Evolutionary conservation across 176 grass and related monocot species (phyloP), one percentile per base, ranked within the genome.

Genomic region (Avena atlantica): DNA sequence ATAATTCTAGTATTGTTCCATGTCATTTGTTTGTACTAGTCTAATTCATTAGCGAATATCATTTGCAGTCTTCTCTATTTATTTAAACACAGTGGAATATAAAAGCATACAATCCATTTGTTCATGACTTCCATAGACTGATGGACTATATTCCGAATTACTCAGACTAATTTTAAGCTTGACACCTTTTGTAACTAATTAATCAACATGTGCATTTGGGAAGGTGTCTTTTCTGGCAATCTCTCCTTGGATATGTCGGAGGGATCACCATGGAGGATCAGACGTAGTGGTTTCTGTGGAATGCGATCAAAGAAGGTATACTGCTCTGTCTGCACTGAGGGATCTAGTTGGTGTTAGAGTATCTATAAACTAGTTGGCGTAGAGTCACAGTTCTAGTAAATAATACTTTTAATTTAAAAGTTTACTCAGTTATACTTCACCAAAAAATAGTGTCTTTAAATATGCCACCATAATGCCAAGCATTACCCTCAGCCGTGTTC

Each of bases 271-370:
- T 96, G 94, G 94, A 96, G 76, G 78, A 94, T 99, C 79, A 93
- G 91, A 15, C 82, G 90, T 55, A 93, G 94, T 91, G 94, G 97
- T 89, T 99, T 99, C 69, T 99, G 97, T 9, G 97, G 94, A 73
- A 96, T 99, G 94, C 89, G 97, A 44, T 96, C 97, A 70, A 99
- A 94, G 86, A 99, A 95, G 92, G 97, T 96, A 89, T 14, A 61
- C 9, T 12, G 19, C 24, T 56, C 1, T 86, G 19, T 78, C 50
- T 80, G 48, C 65, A 45, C 7, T 5, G 13, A 88, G 31, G 47
- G 20, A 58, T 83, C 4, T 83, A 7, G 7, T 55, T 71, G 31
- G 80, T 23, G 14, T 40, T 14, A 37, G 27, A 37, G 17, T 74
- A 24, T 74, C 12, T 74, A 1, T 51, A 9, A 9, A 55, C 15